Percentiles rank a stretch among this genome's conserved stretches.
These are phyloP conservation scores for Chytriomyces hyalinus DNA, from an alignment of 192 early-diverging fungal species.

Conservation along the genomic window DNA sequence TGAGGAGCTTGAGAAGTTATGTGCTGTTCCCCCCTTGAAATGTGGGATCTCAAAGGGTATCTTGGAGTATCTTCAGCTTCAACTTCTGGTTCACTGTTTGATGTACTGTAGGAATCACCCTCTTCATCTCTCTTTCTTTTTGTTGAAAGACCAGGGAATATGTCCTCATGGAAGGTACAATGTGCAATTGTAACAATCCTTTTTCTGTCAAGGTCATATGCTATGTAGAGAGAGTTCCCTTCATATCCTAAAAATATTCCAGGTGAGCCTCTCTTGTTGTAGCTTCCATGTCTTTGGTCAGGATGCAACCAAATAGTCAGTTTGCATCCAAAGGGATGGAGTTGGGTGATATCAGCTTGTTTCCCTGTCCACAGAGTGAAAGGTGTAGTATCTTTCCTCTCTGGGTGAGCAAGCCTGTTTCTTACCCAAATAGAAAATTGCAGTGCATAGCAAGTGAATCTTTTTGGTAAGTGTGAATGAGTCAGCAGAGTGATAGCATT, in stretches of 20 bases:
- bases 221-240: neutral
- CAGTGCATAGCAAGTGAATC: neutral
- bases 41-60: no score
- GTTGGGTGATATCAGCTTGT: neutral
- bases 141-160: no score
- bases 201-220: no score
- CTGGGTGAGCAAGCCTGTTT: neutral
- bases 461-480: neutral
- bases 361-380: neutral
- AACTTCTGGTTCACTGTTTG: no score
- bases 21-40: no score
- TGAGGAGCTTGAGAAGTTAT: no score
- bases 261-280: neutral
- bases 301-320: neutral
- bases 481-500: neutral
- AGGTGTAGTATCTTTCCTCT: neutral
- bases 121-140: no score
- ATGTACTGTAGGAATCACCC: no score
- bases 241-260: neutral
- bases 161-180: no score
- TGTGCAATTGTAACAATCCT: no score
- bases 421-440: neutral
- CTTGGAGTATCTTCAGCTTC: no score
- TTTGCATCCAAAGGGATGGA: neutral
- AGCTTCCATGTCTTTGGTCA: neutral